Base-by-base conservation (phyloP, 768 basidiomycete species). In the Melanogaster broomeanus region DNA sequence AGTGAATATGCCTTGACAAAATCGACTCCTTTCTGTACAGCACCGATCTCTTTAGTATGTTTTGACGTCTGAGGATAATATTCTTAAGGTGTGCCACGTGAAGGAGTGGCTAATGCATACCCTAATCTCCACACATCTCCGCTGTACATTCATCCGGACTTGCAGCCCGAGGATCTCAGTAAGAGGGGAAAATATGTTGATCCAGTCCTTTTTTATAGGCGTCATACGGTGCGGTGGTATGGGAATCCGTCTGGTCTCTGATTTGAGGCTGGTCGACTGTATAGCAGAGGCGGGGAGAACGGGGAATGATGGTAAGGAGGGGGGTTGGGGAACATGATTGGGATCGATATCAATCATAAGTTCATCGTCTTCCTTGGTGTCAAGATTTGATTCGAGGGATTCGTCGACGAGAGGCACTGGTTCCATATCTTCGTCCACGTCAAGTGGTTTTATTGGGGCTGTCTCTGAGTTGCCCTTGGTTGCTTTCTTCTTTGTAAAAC, bases 141-240 rank as follows among this genome's bases (percentile, higher is more conserved):
- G 77, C 65, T 85, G 86, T 10, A 92, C 84, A 65, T 99, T 99
- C 96, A 99, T 98, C 63, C 97, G 81, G 27, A 99, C 93, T 77
- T 98, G 96, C 53, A 99, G 72, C 0, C 90, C 93, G 63, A 96
- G 75, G 58, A 97, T 88, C 75, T 99, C 96, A 4, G 96, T 95
- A 61, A 99, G 74, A 0, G 97, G 97, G 0, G 93, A 90, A 66
- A 98, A 98, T 51, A 98, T 85, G 65, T 89, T 90, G 44, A 96
- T 78, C 95, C 95, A 98, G 58, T 97, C 94, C 65, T 89, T 92
- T 73, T 97, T 96, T 48, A 98, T 71, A 3, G 97, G 97, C 10
- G 94, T 93, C 92, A 98, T 95, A 45, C 97, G 84, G 69, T 99
- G 97, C 9, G 93, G 93, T 12, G 97, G 97, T 68, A 99, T 90